A percentile compares a stretch with the other conserved stretches of the same genome.
phyloP scores from a whole-genome alignment of 805 yeast genomes.

The Hanseniaspora guilliermondii region DNA sequence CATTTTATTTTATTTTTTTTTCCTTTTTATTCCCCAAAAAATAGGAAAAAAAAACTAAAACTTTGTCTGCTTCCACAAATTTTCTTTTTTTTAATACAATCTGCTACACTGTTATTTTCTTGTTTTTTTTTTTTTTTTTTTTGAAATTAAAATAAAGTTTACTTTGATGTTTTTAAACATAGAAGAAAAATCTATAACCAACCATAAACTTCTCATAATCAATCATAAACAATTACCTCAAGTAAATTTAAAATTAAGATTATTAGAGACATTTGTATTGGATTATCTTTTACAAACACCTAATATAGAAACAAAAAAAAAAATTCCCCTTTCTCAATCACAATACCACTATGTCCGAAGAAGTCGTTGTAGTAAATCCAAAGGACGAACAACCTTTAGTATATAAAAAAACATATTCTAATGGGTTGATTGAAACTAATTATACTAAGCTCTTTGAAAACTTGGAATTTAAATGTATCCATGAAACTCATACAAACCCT shows the following conservation, averaged over 20 bases:
- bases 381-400: background rate
- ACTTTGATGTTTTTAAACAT: no score
- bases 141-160: no score
- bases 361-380: background rate
- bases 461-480: background rate
- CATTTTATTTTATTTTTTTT: no score
- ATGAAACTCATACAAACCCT: background rate
- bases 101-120: background rate
- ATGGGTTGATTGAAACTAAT: background rate
- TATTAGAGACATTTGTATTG: no score
- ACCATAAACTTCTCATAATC: no score
- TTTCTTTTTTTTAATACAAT: background rate
- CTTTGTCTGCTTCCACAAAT: background rate
- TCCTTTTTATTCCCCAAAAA: no score
- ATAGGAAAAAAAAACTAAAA: no score
- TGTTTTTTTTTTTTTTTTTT: background rate
- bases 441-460: slow-evolving; percentile 4
- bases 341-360: background rate
- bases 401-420: background rate
- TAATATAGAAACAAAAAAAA: background rate
- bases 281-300: background rate
- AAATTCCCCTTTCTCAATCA: background rate
- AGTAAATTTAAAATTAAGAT: no score
- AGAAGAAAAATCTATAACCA: no score
- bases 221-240: no score